These are phyloP conservation scores for Rhizophora mangle DNA, from an alignment of 345 rosid genomes.

Conservation along the genomic window DNA sequence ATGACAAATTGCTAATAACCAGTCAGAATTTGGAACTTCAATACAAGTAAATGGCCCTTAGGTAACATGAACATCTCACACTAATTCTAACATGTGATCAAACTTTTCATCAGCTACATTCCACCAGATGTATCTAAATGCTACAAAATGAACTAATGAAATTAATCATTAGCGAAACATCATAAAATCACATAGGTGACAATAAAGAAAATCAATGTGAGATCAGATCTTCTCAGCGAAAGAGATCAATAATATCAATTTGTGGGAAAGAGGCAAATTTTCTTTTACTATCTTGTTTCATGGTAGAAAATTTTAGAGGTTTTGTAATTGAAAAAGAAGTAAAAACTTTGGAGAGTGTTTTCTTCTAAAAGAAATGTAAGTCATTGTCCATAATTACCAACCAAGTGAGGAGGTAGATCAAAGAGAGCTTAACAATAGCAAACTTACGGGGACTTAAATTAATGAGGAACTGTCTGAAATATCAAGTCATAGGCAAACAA, in stretches of 20 bases:
- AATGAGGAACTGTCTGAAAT: not conserved
- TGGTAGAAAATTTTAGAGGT: not conserved
- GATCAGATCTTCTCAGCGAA: not conserved
- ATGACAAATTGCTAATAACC: no score
- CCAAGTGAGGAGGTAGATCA: not conserved
- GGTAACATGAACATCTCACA: not conserved
- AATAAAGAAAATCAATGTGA: not conserved
- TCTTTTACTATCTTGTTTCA: not conserved
- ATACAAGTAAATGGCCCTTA: not conserved
- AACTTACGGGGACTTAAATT: not conserved
- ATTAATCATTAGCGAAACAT: not conserved
- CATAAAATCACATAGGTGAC: not conserved
- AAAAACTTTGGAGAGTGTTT: no score
- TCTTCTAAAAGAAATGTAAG: no score
- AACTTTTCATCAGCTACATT: not conserved
- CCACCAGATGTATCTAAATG: not conserved
- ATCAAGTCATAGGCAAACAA: not conserved
- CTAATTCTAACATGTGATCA: not conserved
- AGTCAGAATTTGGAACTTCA: no score
- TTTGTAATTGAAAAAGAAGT: not conserved
- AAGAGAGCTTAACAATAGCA: not conserved
- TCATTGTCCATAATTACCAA: no score
- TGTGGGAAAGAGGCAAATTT: not conserved
- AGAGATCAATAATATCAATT: not conserved
- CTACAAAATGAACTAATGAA: not conserved